A percentile compares a stretch with the other conserved stretches of the same genome.
These are phyloP conservation scores for Pseudogymnoascus sp. DNA, from an alignment of 2,329 filamentous ascomycete species.

Conservation along the genomic window DNA sequence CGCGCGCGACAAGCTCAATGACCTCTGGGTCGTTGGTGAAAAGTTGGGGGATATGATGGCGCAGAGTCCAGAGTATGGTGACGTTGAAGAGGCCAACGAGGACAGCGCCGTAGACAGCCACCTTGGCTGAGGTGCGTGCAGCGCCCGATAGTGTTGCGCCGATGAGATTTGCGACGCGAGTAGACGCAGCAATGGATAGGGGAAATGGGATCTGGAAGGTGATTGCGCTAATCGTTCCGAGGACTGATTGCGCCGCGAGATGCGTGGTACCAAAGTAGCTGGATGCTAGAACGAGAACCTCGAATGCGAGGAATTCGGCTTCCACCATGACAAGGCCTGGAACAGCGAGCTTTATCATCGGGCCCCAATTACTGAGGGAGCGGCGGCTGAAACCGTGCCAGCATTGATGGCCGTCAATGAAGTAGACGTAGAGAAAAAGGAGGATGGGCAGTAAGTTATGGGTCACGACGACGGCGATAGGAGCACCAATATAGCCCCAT, in stretches of 20 bases:
- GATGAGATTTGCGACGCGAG: slow-evolving; percentile 84
- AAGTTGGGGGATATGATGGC: slow-evolving; percentile 66
- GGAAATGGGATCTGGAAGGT: slow-evolving; percentile 92
- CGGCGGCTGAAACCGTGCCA: slow-evolving; percentile 71
- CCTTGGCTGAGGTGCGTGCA: slow-evolving; percentile 71
- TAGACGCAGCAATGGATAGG: slow-evolving; percentile 78
- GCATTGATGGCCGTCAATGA: slow-evolving; percentile 63
- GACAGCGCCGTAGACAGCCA: slow-evolving; percentile 59
- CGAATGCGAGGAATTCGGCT: slow-evolving; percentile 88
- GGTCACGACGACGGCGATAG: slow-evolving; percentile 66
- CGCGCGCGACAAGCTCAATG: slow-evolving; percentile 55
- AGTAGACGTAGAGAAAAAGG: slow-evolving; percentile 66
- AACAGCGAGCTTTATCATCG: slow-evolving; percentile 80
- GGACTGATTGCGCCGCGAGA: slow-evolving; percentile 79
- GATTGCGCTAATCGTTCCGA: slow-evolving; percentile 68
- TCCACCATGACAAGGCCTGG: slow-evolving; percentile 91
- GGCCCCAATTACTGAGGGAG: slow-evolving; percentile 66
- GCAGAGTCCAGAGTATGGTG: slow-evolving; percentile 56
- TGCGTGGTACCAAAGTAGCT: slow-evolving; percentile 71
- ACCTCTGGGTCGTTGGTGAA: slow-evolving; percentile 70
- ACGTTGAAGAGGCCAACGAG: slow-evolving; percentile 75
- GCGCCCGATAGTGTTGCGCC: slow-evolving; percentile 75
- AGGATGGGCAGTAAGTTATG: slow-evolving; percentile 66
- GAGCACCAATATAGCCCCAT: slow-evolving; percentile 70
- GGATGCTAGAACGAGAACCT: slow-evolving; percentile 76